Evolutionary conservation across 2,329 filamentous ascomycete species (phyloP), one percentile per base, ranked within the genome.

Genomic region (Didymella arachidicola): DNA sequence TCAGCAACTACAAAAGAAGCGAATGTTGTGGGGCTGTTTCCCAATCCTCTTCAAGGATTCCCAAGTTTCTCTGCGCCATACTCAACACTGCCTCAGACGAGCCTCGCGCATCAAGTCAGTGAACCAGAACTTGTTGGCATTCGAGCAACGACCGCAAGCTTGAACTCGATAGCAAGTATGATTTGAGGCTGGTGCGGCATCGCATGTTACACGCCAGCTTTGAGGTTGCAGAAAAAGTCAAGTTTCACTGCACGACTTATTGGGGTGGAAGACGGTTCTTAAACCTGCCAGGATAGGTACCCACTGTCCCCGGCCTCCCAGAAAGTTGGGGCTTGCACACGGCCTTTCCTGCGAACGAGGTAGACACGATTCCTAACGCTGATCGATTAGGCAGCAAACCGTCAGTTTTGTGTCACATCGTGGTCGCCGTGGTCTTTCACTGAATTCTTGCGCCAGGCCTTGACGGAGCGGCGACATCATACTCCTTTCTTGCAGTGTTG

Each of bases 121-220:
- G 73, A 76, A 53, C 74, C 74, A 7, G 74, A 77, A 45, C 60
- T 76, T 14, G 71, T 76, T 6, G 73, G 74, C 16, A 70, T 77
- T 18, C 69, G 72, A 36, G 66, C 70, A 7, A 67, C 70, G 3
- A 64, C 71, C 2, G 65, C 71, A 7, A 65, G 71, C 30, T 64
- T 76, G 11, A 75, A 71, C 51, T 74, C 71, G 12, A 70, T 77
- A 26, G 73, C 74, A 16, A 72, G 73, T 56, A 76, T 77, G 74
- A 76, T 77, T 26, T 73, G 57, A 57, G 42, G 32, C 18, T 16
- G 19, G 26, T 2, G 2, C 6, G 18, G 12, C 16, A 6, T 30
- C 32, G 18, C 14, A 16, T 47, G 26, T 10, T 10, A 27, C 27
- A 46, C 16, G 7, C 18, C 6, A 18, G 12, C 2, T 41, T 14